Evolutionary conservation across 2,329 filamentous ascomycete genomes (phyloP).

Genomic region (Ophiostoma angusticollis): DNA sequence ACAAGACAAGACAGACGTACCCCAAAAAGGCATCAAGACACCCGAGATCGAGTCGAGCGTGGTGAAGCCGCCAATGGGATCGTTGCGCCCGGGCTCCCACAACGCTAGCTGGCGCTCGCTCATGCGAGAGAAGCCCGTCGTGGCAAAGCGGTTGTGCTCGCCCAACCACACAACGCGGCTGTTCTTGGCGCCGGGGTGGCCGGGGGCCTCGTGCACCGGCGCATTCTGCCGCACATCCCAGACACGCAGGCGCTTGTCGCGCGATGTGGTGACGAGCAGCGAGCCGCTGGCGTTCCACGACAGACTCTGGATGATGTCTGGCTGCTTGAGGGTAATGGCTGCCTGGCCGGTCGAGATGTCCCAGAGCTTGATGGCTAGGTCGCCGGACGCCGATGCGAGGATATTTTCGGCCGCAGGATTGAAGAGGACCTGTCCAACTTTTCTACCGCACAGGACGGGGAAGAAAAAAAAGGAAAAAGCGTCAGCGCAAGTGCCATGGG

Average conservation of each 20-base stretch:
- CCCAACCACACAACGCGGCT: constrained; percentile 95
- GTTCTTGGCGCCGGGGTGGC: constrained; percentile 92
- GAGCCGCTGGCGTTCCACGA: constrained; percentile 89
- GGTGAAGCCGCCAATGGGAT: constrained; percentile 82
- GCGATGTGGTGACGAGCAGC: constrained; percentile 79
- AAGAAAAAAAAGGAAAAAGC: not conserved
- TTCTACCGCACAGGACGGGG: constrained; percentile 41
- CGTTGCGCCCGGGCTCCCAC: constrained; percentile 79
- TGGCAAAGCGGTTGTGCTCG: constrained; percentile 89
- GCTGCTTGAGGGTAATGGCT: constrained; percentile 66
- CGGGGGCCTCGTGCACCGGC: constrained; percentile 68
- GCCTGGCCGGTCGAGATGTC: constrained; percentile 70
- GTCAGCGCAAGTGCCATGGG: constrained; percentile 2
- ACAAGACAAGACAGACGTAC: constrained; percentile 25
- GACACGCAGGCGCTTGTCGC: constrained; percentile 95
- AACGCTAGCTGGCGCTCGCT: constrained; percentile 91
- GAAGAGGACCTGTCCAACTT: constrained; percentile 95
- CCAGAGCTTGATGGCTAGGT: constrained; percentile 93
- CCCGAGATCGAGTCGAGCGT: constrained; percentile 91
- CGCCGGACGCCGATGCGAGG: constrained; percentile 86
- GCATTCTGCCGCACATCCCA: constrained; percentile 95
- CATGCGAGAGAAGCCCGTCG: constrained; percentile 96
- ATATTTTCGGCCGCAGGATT: constrained; percentile 94
- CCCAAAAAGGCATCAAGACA: constrained; percentile 99
- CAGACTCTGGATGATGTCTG: constrained; percentile 86